Evolutionary conservation across 768 basidiomycete species (phyloP).

Genomic region (Kwoniella bestiolae): DNA sequence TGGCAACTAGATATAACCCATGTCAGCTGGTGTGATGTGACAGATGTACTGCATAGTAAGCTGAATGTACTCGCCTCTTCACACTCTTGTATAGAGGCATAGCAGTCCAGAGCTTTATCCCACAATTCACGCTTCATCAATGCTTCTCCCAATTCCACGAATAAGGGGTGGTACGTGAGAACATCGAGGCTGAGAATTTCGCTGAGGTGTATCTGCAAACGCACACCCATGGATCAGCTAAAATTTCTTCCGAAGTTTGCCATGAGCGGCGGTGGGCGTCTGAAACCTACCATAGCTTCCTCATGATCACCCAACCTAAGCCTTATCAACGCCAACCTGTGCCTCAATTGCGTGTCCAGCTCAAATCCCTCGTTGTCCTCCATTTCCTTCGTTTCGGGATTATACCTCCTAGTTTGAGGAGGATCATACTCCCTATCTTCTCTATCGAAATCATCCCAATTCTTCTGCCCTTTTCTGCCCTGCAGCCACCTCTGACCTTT

Average conservation of each 20-base stretch:
- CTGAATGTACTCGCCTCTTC: slow-evolving; percentile 64
- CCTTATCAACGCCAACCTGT: slow-evolving; percentile 79
- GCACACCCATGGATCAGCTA: not conserved
- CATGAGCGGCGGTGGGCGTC: too few species aligned
- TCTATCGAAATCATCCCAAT: slow-evolving; percentile 73
- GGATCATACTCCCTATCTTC: slow-evolving; percentile 91
- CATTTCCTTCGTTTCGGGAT: slow-evolving; percentile 59
- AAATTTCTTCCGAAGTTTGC: not conserved
- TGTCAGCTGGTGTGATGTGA: slow-evolving; percentile 2
- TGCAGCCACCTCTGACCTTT: slow-evolving; percentile 90
- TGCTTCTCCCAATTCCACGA: slow-evolving; percentile 82
- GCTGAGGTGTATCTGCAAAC: slow-evolving; percentile 71
- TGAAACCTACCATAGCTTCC: slow-evolving; percentile 73
- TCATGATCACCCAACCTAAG: slow-evolving; percentile 77
- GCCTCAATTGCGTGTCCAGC: slow-evolving; percentile 76
- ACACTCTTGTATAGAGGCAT: slow-evolving; percentile 75
- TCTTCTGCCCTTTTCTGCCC: slow-evolving; percentile 69
- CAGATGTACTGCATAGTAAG: not conserved
- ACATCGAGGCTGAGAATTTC: slow-evolving; percentile 74
- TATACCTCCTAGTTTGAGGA: slow-evolving; percentile 41
- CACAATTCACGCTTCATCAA: slow-evolving; percentile 77
- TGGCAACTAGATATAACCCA: slow-evolving; percentile 64
- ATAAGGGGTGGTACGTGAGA: slow-evolving; percentile 75
- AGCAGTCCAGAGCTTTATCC: slow-evolving; percentile 77
- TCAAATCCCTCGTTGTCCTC: slow-evolving; percentile 66